Evolutionary conservation across 2,329 filamentous ascomycete genomes (phyloP).

Genomic region (Emmonsiellopsis sp.): DNA sequence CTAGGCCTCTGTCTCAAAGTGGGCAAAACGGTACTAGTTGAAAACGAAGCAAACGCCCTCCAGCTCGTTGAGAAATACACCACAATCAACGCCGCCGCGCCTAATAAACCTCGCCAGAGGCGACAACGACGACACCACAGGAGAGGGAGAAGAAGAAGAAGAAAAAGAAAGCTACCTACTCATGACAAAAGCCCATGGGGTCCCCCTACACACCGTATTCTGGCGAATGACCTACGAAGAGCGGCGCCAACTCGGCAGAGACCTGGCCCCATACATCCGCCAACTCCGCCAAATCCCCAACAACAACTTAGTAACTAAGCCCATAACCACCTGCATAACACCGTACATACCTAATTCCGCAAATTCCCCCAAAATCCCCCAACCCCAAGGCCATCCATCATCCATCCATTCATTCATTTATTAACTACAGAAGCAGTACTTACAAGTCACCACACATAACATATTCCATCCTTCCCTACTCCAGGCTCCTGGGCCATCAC

Average conservation of each 20-base stretch:
- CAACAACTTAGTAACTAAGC: too few relatives aligned
- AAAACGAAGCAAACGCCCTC: constrained; percentile 11
- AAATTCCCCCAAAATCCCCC: too few relatives aligned
- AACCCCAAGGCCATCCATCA: too few relatives aligned
- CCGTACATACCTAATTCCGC: too few relatives aligned
- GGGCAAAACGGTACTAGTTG: constrained; percentile 1
- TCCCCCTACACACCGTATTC: neutral
- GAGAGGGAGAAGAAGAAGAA: neutral
- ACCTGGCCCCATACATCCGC: constrained; percentile 5
- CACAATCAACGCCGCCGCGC: constrained; percentile 6
- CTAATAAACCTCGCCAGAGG: constrained; percentile 6
- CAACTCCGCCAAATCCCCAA: constrained; percentile 7
- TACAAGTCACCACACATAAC: too few relatives aligned
- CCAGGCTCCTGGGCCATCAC: too few relatives aligned
- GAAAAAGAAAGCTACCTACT: constrained; percentile 6
- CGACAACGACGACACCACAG: neutral
- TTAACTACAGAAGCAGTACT: too few relatives aligned
- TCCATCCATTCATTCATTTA: too few relatives aligned
- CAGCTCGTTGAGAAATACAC: constrained; percentile 9
- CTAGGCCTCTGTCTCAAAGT: constrained; percentile 10
- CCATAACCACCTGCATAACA: too few relatives aligned
- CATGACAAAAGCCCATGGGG: constrained; percentile 9
- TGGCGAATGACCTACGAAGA: constrained; percentile 11
- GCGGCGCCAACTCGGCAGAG: constrained; percentile 6
- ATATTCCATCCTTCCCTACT: too few relatives aligned